Base-by-base conservation (phyloP, 202 grass and related monocot genomes). In the Hordeum pubiflorum region DNA sequence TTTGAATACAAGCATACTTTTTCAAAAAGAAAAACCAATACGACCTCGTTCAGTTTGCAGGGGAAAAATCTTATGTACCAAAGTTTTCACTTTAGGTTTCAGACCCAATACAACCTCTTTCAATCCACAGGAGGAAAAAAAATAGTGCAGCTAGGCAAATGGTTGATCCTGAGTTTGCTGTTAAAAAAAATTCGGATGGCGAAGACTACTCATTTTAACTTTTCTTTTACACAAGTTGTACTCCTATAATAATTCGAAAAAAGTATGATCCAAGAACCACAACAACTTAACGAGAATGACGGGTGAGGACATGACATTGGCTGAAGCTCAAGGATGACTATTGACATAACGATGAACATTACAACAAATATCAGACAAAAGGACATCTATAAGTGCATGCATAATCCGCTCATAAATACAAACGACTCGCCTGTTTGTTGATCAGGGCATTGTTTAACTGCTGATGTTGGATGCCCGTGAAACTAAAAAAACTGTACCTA, bases 391-490 rank as follows among this genome's bases (percentile, higher is more conserved):
- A 82, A 86, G 74, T 80, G 43, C 70, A 71, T 58, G 75, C 80
- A 72, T 76, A 83, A 80, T 83, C 72, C 69, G n/a, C 80, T 86
- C 75, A 57, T 90, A 90, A 88, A 85, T 85, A 88, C 82, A 88
- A 75, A 79, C 22, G 24, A 63, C 68, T 38, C 60, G 12, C 85
- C 68, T 79, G 33, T 79, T 48, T 74, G 66, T 81, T n/a, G 17
- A 82, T 76, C 67, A 74, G 78, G 60, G 74, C 39, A 70, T 18
- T 32, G 50, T 72, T 71, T 84, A 81, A 13, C 60, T 82, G 81
- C 73, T 57, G 73, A 80, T 40, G 72, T 75, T 34, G 82, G 67
- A 72, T 84, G 78, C 52, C 82, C 74, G 44, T 85, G 69, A 82
- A 84, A 87, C 77, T 81, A 68, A 44, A 80, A 81, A 81, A 91